Percentiles rank a stretch among this genome's conserved stretches.
Evolutionary conservation across 306 rosid genomes (phyloP).

Genomic region (Vigna unguiculata): DNA sequence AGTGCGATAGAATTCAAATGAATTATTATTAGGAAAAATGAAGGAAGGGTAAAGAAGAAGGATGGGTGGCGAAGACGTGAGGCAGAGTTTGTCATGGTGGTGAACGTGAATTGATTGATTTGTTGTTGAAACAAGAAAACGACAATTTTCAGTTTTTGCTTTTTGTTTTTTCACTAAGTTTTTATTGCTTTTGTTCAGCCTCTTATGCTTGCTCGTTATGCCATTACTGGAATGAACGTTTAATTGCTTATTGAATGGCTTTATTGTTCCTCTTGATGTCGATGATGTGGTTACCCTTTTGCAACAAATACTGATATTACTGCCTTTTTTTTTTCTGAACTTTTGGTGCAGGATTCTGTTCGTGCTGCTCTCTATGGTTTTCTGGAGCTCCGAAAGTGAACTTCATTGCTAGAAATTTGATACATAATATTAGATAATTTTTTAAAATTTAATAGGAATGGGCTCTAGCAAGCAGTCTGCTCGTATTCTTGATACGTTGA

Average conservation of each 20-base stretch:
- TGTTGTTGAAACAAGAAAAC: slow-evolving; percentile 7
- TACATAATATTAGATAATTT: slow-evolving; percentile 15
- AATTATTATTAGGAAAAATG: not conserved
- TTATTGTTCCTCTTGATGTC: slow-evolving; percentile 32
- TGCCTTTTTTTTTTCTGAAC: not conserved
- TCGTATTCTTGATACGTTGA: slow-evolving; percentile 76
- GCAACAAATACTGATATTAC: slow-evolving; percentile 14
- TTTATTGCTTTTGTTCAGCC: slow-evolving; percentile 13
- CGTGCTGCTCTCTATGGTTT: slow-evolving; percentile 44
- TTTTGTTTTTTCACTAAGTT: not conserved
- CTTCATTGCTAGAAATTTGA: slow-evolving; percentile 43
- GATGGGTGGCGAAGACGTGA: slow-evolving; percentile 10
- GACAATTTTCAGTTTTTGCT: not conserved
- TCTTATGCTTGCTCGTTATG: slow-evolving; percentile 13
- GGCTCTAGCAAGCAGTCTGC: slow-evolving; percentile 63
- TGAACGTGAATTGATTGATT: slow-evolving; percentile 6
- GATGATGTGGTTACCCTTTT: not conserved
- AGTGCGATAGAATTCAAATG: slow-evolving; percentile 8
- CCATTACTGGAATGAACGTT: slow-evolving; percentile 2
- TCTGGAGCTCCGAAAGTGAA: slow-evolving; percentile 43
- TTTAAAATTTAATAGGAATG: slow-evolving; percentile 47
- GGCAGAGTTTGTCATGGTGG: not conserved
- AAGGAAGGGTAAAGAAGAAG: not conserved
- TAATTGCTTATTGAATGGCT: slow-evolving; percentile 1
- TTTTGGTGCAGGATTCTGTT: slow-evolving; percentile 50